These are phyloP conservation scores for Chlamydomonas eustigma DNA, from an alignment of 139 green algal species.

Conservation along the genomic window DNA sequence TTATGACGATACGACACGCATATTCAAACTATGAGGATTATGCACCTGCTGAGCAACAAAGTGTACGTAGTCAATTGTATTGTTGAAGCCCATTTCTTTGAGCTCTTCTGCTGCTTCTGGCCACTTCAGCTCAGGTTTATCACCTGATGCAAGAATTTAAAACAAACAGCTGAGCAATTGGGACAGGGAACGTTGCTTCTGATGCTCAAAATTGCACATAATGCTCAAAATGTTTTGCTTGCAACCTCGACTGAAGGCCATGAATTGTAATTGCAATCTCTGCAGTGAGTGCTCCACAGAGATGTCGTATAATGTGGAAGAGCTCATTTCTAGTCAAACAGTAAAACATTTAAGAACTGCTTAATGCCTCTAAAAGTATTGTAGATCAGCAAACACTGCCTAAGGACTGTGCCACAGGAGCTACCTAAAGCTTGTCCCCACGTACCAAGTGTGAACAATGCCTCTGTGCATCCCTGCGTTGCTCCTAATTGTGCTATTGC, in stretches of 20 bases:
- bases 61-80: slow-evolving; percentile 75
- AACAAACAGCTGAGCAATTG: slow-evolving; percentile 54
- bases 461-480: slow-evolving; percentile 75
- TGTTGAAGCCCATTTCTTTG: slow-evolving; percentile 51
- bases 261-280: no score
- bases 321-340: neutral
- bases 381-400: slow-evolving; percentile 58
- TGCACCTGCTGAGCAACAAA: slow-evolving; percentile 39
- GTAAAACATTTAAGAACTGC: no score
- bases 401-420: neutral
- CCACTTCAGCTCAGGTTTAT: slow-evolving; percentile 80
- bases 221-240: no score
- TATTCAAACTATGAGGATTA: neutral
- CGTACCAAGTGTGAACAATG: slow-evolving; percentile 83
- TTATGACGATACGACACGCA: neutral
- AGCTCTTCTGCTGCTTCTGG: slow-evolving; percentile 67
- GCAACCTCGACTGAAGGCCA: no score
- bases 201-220: slow-evolving; percentile 68
- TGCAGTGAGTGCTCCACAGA: no score
- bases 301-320: slow-evolving; percentile 43
- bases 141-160: slow-evolving; percentile 39
- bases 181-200: slow-evolving; percentile 89
- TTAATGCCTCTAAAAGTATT: slow-evolving; percentile 64
- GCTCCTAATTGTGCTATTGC: slow-evolving; percentile 55
- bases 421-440: neutral